Evolutionary conservation across 2,329 filamentous ascomycete genomes (phyloP).

Genomic region (Furcasterigmium sp.): DNA sequence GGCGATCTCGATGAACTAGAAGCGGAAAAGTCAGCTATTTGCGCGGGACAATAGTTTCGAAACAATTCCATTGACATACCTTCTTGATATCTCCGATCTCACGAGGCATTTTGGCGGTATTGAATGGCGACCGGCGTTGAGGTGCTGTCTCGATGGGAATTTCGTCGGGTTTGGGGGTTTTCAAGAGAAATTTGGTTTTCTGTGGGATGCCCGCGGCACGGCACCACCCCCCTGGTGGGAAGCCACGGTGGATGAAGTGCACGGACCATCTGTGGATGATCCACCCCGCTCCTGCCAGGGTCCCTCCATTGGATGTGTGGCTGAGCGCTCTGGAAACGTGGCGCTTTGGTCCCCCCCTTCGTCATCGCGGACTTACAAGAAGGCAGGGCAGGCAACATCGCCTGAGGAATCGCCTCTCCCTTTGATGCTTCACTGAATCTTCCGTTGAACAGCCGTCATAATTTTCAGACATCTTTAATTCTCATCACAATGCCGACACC

Average conservation of each 20-base stretch:
- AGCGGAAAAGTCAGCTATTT: conserved; percentile 18
- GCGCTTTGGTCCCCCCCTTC: neutral
- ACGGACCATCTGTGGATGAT: neutral
- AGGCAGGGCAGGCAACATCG: neutral
- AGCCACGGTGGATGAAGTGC: no score
- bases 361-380: neutral
- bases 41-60: neutral
- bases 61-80: conserved; percentile 34
- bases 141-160: conserved; percentile 8
- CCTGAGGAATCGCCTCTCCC: no score
- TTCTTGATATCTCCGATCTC: conserved; percentile 98
- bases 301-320: neutral
- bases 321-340: neutral
- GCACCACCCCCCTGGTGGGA: no score
- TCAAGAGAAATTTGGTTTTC: conserved; percentile 1
- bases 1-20: conserved; percentile 99
- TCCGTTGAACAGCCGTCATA: neutral
- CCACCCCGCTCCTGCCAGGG: no score
- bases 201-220: neutral
- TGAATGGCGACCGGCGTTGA: conserved; percentile 10
- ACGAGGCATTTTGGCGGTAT: conserved; percentile 82
- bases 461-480: neutral
- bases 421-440: no score
- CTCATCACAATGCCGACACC: conserved; percentile 60
- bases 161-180: neutral